These are phyloP conservation scores for Pseudogymnoascus sp. DNA, from an alignment of 2,329 filamentous ascomycete species.

Conservation along the genomic window DNA sequence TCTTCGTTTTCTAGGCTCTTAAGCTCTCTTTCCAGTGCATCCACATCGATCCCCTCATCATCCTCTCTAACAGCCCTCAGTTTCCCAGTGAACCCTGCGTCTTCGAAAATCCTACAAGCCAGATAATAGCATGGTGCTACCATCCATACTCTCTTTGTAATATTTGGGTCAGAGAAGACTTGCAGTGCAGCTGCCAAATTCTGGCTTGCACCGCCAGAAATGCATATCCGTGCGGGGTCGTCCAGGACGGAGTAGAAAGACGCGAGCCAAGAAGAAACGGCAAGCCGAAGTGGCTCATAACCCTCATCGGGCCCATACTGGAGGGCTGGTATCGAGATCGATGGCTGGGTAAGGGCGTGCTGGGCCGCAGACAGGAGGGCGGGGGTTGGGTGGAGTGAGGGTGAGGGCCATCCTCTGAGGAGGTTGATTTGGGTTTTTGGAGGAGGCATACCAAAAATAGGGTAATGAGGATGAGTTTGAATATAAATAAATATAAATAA, in stretches of 20 bases:
- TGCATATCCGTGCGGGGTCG: slow-evolving; percentile 46
- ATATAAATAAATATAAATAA: neutral
- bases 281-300: slow-evolving; percentile 43
- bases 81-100: slow-evolving; percentile 52
- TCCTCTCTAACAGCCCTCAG: slow-evolving; percentile 57
- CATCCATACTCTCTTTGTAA: slow-evolving; percentile 58
- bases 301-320: slow-evolving; percentile 59
- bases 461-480: neutral
- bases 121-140: slow-evolving; percentile 61
- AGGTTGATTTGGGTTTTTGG: slow-evolving; percentile 22
- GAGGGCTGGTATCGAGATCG: slow-evolving; percentile 43
- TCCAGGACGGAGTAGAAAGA: slow-evolving; percentile 42
- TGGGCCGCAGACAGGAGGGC: slow-evolving; percentile 46
- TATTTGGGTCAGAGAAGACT: slow-evolving; percentile 57
- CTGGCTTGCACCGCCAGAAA: slow-evolving; percentile 61
- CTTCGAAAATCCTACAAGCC: slow-evolving; percentile 58
- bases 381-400: slow-evolving; percentile 46
- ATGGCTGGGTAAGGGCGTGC: slow-evolving; percentile 41
- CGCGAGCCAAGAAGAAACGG: slow-evolving; percentile 54
- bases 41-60: slow-evolving; percentile 53
- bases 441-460: neutral
- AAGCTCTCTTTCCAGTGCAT: slow-evolving; percentile 43
- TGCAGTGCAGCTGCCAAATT: slow-evolving; percentile 56
- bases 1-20: slow-evolving; percentile 16
- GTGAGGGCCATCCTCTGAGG: slow-evolving; percentile 27